Evolutionary conservation across 2,329 filamentous ascomycete genomes (phyloP).

Genomic region (Lithohypha guttulata): DNA sequence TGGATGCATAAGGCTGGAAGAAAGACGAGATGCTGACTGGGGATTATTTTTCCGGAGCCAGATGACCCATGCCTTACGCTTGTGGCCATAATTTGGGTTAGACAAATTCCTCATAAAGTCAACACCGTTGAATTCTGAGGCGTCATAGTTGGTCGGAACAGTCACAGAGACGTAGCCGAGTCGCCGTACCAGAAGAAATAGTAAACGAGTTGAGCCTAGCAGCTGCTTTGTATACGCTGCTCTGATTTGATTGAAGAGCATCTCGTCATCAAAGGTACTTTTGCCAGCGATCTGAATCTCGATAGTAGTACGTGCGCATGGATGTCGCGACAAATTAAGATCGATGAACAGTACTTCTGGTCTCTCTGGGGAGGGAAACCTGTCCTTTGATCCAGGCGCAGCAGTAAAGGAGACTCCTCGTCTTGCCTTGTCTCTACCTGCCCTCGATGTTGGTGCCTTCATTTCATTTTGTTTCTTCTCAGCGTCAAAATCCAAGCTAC

Average conservation of each 20-base stretch:
- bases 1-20: neutral
- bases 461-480: constrained; percentile 7
- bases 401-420: constrained; percentile 8
- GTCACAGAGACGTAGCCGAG: constrained; percentile 15
- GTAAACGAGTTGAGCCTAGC: constrained; percentile 12
- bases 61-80: constrained; percentile 20
- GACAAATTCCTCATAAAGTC: constrained; percentile 16
- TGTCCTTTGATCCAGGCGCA: constrained; percentile 12
- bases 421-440: neutral
- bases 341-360: constrained; percentile 20
- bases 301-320: constrained; percentile 10
- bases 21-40: neutral
- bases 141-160: neutral
- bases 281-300: constrained; percentile 17
- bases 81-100: constrained; percentile 15
- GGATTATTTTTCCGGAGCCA: constrained; percentile 20
- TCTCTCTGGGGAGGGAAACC: constrained; percentile 17
- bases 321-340: constrained; percentile 17
- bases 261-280: constrained; percentile 20
- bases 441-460: neutral
- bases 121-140: constrained; percentile 11
- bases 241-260: constrained; percentile 19
- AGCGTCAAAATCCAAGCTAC: constrained; percentile 12
- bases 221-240: constrained; percentile 15
- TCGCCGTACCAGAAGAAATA: constrained; percentile 13